Percentiles rank a stretch among this genome's conserved stretches.
Evolutionary conservation across 805 yeast genomes (phyloP).

Genomic region (Metschnikowia henanensis): DNA sequence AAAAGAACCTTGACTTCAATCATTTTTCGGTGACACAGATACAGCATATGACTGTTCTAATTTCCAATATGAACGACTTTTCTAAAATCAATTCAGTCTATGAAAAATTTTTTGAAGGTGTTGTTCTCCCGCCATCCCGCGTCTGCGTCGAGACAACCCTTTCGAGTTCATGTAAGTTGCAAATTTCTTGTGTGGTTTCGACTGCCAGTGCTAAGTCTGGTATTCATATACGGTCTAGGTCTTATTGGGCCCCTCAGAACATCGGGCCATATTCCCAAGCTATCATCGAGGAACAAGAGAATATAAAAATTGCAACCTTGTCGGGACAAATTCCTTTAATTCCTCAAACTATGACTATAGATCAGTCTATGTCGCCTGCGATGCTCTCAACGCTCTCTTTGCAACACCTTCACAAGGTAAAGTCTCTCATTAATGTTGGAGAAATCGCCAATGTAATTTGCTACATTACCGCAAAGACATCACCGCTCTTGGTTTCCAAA

Average conservation of each 20-base stretch:
- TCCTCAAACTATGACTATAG: constrained; percentile 66
- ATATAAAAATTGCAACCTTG: constrained; percentile 52
- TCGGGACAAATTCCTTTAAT: constrained; percentile 92
- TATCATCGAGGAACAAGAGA: constrained; percentile 41
- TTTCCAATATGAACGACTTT: constrained; percentile 68
- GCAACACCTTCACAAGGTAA: constrained; percentile 72
- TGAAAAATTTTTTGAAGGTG: constrained; percentile 49
- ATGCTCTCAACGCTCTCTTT: constrained; percentile 56
- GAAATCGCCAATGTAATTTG: constrained; percentile 53
- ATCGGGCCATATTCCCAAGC: constrained; percentile 98
- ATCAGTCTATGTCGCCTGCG: neutral
- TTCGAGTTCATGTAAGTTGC: constrained; percentile 40
- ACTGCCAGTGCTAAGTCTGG: constrained; percentile 50
- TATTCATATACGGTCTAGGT: constrained; percentile 86
- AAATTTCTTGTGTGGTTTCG: constrained; percentile 61
- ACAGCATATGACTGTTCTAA: constrained; percentile 58
- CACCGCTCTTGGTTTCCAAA: constrained; percentile 30
- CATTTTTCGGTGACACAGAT: constrained; percentile 45
- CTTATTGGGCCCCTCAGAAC: constrained; percentile 98
- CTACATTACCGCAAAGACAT: constrained; percentile 42
- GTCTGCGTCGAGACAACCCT: constrained; percentile 71
- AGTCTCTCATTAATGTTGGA: constrained; percentile 48
- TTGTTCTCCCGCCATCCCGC: constrained; percentile 81
- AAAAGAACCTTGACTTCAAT: constrained; percentile 28
- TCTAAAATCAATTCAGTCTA: constrained; percentile 61